Evolutionary conservation across 2,329 filamentous ascomycete species (phyloP), one percentile per base, ranked within the genome.

Genomic region (Xylaria sp.): DNA sequence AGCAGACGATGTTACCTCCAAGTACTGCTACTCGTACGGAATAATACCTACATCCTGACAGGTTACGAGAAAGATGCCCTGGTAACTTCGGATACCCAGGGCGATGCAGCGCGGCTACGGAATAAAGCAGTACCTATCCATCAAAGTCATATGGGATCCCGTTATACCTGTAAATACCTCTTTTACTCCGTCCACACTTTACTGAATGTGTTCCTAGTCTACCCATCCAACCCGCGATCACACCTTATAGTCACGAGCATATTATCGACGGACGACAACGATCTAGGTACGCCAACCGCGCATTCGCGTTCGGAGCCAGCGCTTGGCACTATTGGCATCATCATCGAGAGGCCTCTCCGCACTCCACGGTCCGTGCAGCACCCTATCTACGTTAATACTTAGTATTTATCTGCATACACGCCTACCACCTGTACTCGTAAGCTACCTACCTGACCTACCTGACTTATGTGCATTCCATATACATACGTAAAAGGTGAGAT

Each of bases 191-290:
- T 30, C 4, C 23, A 30, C 23, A 30, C 23, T 30, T 30, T 6
- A 6, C 23, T 30, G 23, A 42, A 13, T 42, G 13, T 13, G 9
- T 9, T 3, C 37, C 37, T 42, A 42, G 9, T 46, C 5, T 46
- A 1, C 5, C n/a, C 13, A n/a, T 46, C 13, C n/a, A 50, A 53
- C 54, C 54, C 52, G 55, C 56, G 16, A 58, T 57, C 52, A 52
- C 54, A 62, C 60, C 54, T 56, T 51, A 51, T 62, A 53, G 50
- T 55, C 16, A 59, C 49, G 55, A 19, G 13, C 2, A 49, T 46
- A 51, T 47, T 46, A 52, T 58, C 54, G 2, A 46, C 13, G 54
- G 52, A 59, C 59, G 34, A 55, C 54, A 49, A 30, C 16, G 59
- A 59, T 61, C 59, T 44, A 42, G 37, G 37, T 10, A 42, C 11